These are phyloP conservation scores for Hypoxylon sp. DNA, from an alignment of 2,329 filamentous ascomycete species.

Conservation along the genomic window DNA sequence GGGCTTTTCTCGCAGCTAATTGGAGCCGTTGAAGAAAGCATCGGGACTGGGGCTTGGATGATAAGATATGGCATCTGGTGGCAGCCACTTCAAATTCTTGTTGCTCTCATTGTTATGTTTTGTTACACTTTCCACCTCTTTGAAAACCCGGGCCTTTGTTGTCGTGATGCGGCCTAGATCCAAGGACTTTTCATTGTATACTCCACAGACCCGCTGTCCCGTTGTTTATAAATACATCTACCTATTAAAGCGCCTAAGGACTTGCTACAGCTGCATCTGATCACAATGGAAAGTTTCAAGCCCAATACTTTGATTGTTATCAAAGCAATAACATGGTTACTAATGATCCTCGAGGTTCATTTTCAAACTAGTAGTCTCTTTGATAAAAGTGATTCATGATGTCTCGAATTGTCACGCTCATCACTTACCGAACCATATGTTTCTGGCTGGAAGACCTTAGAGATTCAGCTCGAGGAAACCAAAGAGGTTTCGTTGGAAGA, in stretches of 20 bases:
- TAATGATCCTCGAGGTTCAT: background rate
- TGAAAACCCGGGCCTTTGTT: slow-evolving; percentile 9
- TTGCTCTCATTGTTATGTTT: slow-evolving; percentile 2
- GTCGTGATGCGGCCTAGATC: slow-evolving; percentile 11
- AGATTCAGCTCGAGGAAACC: background rate
- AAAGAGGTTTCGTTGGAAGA: slow-evolving; percentile 1
- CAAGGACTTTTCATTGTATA: slow-evolving; percentile 8
- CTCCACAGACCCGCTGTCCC: slow-evolving; percentile 3
- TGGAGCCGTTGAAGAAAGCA: slow-evolving; percentile 31
- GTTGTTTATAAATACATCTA: background rate
- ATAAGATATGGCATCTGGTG: slow-evolving; percentile 6
- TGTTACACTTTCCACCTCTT: slow-evolving; percentile 8
- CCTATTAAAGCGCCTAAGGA: slow-evolving; percentile 15
- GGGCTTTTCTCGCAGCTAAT: slow-evolving; percentile 32
- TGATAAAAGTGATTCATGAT: background rate
- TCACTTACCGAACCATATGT: background rate
- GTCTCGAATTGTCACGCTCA: background rate
- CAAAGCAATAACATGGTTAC: background rate
- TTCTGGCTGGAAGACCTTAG: background rate
- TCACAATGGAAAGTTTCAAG: slow-evolving; percentile 7
- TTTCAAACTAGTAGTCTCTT: background rate
- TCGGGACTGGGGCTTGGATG: slow-evolving; percentile 26
- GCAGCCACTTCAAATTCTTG: background rate
- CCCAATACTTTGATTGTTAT: slow-evolving; percentile 3
- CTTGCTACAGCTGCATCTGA: background rate